Evolutionary conservation across 208 protist genomes (phyloP), one percentile per base, ranked within the genome.

Genomic region (Zelonia costaricensis): DNA sequence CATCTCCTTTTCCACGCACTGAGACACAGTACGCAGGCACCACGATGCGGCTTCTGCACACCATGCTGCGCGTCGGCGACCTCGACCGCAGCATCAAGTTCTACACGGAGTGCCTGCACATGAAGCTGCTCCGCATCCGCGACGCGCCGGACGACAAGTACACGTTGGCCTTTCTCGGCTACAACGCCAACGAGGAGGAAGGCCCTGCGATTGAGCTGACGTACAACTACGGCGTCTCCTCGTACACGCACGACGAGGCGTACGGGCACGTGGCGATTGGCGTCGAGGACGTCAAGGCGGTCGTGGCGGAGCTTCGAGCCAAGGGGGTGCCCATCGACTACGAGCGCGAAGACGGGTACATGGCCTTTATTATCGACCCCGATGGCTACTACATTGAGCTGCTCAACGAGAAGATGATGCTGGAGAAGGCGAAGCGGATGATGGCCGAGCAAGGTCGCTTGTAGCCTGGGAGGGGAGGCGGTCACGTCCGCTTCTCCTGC

Each of bases 301-400:
- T 76, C 25, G 54, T 84, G 22, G 59, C 40, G 12, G 42, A 74
- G 28, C 59, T 90, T 27, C 65, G 69, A n/a, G 43, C 57, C 44
- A 59, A 70, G 25, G 70, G 76, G 36, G 67, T 87, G 12, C 71
- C 76, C 0, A 53, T 87, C 35, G 76, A 86, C 40, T 87, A 89
- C 51, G 76, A 87, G 31, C 61, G 72, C 22, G 69, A 69, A 0
- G 42, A 69, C 18, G 74, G 80, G 23, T 84, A 84, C 62, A 91
- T 93, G 74, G 77, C 69, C 2, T 93, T 91, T 54, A 69, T 91
- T 20, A 52, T 82, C 9, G 83, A 87, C 59, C 81, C 78, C 1
- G 79, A 93, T 54, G 79, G 78, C 35, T 87, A 87, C 69, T 73
- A 84, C 49, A 79, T 90, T 45, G 87, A 93, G 55, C 53, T 87